Evolutionary conservation across 768 basidiomycete species (phyloP).

Genomic region (Tremella yokohamensis): DNA sequence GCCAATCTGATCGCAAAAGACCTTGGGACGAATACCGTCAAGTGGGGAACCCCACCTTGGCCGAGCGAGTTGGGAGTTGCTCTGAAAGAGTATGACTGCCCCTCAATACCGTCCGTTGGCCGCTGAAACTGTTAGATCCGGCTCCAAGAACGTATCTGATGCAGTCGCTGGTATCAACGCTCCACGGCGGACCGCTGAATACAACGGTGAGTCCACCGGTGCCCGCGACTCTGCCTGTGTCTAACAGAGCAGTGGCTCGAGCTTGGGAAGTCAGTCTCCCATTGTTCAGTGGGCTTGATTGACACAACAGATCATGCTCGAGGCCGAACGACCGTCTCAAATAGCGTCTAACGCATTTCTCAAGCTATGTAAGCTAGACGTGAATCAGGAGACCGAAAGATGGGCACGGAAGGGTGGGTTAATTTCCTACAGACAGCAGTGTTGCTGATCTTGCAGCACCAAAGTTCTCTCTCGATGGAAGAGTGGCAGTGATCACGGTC

Average conservation of each 20-base stretch:
- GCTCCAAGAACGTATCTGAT: conserved; percentile 54
- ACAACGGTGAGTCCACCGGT: conserved; percentile 38
- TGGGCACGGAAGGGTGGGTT: conserved; percentile 43
- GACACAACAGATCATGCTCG: conserved; percentile 42
- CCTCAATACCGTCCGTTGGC: not conserved
- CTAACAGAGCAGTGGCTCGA: conserved; percentile 39
- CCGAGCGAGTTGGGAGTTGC: conserved; percentile 48
- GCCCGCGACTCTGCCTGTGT: not conserved
- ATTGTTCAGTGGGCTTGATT: not conserved
- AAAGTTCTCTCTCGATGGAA: conserved; percentile 55
- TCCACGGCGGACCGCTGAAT: conserved; percentile 52
- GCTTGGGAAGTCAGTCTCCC: conserved; percentile 49
- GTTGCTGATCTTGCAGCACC: conserved; percentile 50
- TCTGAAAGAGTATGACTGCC: conserved; percentile 37
- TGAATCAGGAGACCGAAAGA: conserved; percentile 52
- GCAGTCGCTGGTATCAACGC: conserved; percentile 56
- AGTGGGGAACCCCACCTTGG: conserved; percentile 48
- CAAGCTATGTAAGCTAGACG: conserved; percentile 52
- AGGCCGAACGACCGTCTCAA: conserved; percentile 45
- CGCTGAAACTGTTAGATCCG: conserved; percentile 35
- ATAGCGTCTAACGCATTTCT: conserved; percentile 48
- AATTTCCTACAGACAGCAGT: not conserved
- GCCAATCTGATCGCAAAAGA: conserved; percentile 28
- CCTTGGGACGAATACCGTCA: conserved; percentile 38
- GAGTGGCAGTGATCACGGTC: conserved; percentile 54